Base-by-base conservation (phyloP, 768 basidiomycete genomes). In the Kwoniella europaea region DNA sequence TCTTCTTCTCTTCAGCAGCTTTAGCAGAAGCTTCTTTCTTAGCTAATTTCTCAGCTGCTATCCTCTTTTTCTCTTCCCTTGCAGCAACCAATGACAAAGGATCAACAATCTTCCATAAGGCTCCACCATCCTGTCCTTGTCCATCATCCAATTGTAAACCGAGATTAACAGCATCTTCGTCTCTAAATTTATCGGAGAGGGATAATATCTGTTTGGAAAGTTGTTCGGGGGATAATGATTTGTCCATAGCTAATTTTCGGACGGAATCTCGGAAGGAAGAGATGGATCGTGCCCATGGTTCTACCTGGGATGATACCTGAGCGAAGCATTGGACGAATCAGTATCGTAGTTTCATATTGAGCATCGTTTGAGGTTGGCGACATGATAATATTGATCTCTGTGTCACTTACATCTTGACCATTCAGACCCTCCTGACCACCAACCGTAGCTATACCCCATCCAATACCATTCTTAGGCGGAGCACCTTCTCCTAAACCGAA, bases 121-220 rank as follows among this genome's bases (percentile, higher is more conserved):
- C 96, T 78, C 90, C 90, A n/a, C 95, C 95, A 85, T 95, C 94
- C 10, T 61, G 43, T 90, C 94, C 94, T 86, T 95, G 93, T 85
- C 94, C 93, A 85, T 99, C 97, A 81, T 98, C 97, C 43, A 99
- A 86, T 9, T 94, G 94, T 6, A 99, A 93, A 9, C 97, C 97
- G 61, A 98, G 86, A n/a, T 94, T 91, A 54, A 95, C 90, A 54
- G 98, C 86, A 79, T 97, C 95, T 43, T 88, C 86, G 80, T 98
- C 96, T 16, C 97, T 89, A 70, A 99, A 87, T 73, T 89, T 90
- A 85, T 99, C 97, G 78, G 90, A 94, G 24, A 97, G 88, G 22
- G 89, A 87, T 58, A 99, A 85, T 72, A 98, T 92, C 71, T 95
- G 92, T 81, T 89, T 89, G 50, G 91, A 83, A 2, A 91, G 87